phyloP scores from a whole-genome alignment of 768 basidiomycete species.

The Auricularia auricula-judae region DNA sequence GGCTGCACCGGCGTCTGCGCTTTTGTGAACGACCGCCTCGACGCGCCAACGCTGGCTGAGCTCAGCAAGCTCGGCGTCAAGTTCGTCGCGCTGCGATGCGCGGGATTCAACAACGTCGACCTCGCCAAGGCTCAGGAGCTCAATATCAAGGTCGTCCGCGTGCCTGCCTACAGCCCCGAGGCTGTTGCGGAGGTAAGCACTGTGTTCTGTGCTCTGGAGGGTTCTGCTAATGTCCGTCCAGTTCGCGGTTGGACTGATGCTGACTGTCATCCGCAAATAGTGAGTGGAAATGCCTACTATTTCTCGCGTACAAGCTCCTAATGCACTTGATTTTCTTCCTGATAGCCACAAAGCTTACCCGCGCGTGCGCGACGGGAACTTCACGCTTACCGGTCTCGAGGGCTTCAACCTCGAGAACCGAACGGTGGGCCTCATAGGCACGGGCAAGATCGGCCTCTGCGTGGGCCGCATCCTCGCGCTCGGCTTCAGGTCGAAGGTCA shows the following conservation, averaged over 20 bases:
- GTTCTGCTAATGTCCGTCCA: background rate
- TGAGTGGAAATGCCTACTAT: conserved; percentile 1
- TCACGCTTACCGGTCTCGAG: conserved; percentile 13
- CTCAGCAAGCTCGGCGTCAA: conserved; percentile 8
- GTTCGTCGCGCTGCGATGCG: conserved; percentile 7
- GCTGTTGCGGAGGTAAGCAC: conserved; percentile 10
- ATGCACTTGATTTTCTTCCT: background rate
- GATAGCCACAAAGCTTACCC: conserved; percentile 10
- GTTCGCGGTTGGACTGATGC: conserved; percentile 13
- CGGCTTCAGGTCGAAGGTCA: conserved; percentile 19
- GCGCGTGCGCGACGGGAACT: conserved; percentile 13
- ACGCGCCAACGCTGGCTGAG: conserved; percentile 6
- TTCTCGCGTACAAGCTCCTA: background rate
- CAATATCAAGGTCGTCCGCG: conserved; percentile 9
- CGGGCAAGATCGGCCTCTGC: conserved; percentile 22
- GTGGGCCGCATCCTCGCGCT: conserved; percentile 16
- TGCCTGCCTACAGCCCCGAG: conserved; percentile 14
- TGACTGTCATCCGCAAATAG: conserved; percentile 13
- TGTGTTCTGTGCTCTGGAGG: background rate
- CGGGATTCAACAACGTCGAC: conserved; percentile 9
- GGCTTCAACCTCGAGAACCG: conserved; percentile 17
- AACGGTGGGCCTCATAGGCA: conserved; percentile 23
- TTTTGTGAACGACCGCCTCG: conserved; percentile 12
- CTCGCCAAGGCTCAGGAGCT: conserved; percentile 9
- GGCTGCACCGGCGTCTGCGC: conserved; percentile 10